Evolutionary conservation across 495 filamentous ascomycete genomes (phyloP), one percentile per base, ranked within the genome.

Genomic region (Patellaria atrata): DNA sequence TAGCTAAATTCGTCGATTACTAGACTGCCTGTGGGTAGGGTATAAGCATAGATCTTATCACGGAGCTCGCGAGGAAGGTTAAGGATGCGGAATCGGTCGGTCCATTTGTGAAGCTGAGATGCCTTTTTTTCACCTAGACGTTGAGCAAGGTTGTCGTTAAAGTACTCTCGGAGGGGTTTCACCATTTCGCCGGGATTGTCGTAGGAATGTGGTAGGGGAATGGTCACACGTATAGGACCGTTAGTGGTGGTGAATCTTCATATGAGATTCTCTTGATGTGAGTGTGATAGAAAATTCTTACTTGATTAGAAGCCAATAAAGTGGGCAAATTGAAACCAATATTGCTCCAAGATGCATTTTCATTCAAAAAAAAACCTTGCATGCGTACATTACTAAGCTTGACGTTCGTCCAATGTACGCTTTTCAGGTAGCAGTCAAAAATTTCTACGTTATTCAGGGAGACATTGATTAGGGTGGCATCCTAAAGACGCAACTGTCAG

Each of bases 371-470:
- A 12, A 12, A 26, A 26, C 8, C 23, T 8, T 12, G 23, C 8
- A 12, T 12, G 12, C 23, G 23, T 26, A 26, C 8, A 8, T 12
- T 8, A 26, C 8, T 8, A 26, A 12, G 23, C 23, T 8, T 26
- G 8, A 12, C 23, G 8, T 8, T 26, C 8, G 8, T 12, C 23
- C 8, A 26, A 26, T 26, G 12, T 26, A 26, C 12, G 23, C 23
- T 26, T 26, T 12, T 12, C 23, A 26, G n/a, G n/a, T n/a, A 24
- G 32, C 36, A 40, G 40, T 26, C 26, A 38, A 28, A 19, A 9
- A 27, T 26, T 12, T 33, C 28, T 6, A 6, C 26, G 15, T 12
- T 27, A 2, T 3, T 27, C 15, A 14, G 6, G 2, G 26, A 6
- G 15, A 12, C n/a, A 27, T 3, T 30, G 27, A 30, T 14, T 9